Evolutionary conservation across 2,329 filamentous ascomycete genomes (phyloP), one percentile per base, ranked within the genome.

Genomic region (Calycina herbarum): DNA sequence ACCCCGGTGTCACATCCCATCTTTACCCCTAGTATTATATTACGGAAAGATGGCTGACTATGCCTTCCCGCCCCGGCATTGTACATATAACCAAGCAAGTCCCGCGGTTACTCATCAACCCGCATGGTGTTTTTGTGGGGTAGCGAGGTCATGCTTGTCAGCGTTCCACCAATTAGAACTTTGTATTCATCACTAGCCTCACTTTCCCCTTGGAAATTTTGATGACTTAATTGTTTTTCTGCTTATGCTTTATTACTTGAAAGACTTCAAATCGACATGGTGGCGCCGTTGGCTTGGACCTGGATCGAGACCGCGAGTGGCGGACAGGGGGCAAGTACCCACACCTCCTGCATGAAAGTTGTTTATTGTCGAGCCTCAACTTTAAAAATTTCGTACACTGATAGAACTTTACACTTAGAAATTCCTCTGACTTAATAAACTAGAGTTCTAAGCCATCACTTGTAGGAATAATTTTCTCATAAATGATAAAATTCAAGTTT

Each of bases 101-200:
- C 58, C 38, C 35, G 35, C 11, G 7, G 6, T 60, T 60, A 60
- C 17, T 60, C 58, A 60, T 60, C 58, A 60, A 29, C n/a, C 40
- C 15, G 40, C 58, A 60, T 60, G 27, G 2, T 27, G 4, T 42
- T 45, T 27, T 29, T 60, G 58, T 60, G 58, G 38, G 58, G 58
- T 60, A 29, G 58, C n/a, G 38, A 27, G 20, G 48, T 51, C 15
- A 60, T 29, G 58, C 35, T 27, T 60, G 33, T 42, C 58, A 45
- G 11, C 27, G 29, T 60, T 45, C 58, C 33, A 15, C 58, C 20
- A 60, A 45, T 45, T 11, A 51, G 45, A 51, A 51, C 7, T 5
- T 48, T 48, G 8, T 20, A 24, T 8, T 20, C 5, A 6, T 35
- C 33, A 38, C 35, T 38, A 38, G 35, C 8, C 45, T 51, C 45